Conservation (phyloP, 805 yeast species). For the Candida loeiensis region DNA sequence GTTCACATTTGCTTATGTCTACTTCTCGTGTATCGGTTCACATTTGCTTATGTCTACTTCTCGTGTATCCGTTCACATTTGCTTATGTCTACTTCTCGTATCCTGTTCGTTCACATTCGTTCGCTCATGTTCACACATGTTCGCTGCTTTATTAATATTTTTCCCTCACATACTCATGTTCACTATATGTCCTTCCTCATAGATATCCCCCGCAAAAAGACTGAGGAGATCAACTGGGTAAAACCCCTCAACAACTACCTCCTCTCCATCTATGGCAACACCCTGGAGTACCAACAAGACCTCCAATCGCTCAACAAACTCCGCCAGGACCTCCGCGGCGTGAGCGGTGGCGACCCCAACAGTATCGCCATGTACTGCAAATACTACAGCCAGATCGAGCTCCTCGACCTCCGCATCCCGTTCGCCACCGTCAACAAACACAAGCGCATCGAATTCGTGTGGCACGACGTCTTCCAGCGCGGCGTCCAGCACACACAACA, state of each 20-base stretch:
- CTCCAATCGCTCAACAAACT: conserved; percentile 51
- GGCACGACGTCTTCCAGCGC: conserved; percentile 71
- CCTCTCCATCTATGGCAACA: conserved; percentile 58
- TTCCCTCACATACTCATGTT: too few relatives aligned
- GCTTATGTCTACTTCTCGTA: neutral
- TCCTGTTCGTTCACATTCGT: too few relatives aligned
- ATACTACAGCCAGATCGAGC: conserved; percentile 80
- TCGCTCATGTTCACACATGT: too few relatives aligned
- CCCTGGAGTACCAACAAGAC: conserved; percentile 56
- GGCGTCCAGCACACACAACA: conserved; percentile 57
- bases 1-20: neutral
- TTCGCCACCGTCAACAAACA: conserved; percentile 45
- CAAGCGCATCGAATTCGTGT: conserved; percentile 57
- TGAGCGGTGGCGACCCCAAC: conserved; percentile 32
- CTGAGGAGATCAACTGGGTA: conserved; percentile 65
- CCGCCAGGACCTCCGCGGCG: conserved; percentile 56
- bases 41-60: too few relatives aligned
- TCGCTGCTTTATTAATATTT: too few relatives aligned
- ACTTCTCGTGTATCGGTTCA: neutral
- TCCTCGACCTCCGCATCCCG: conserved; percentile 74
- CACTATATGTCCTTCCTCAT: conserved; percentile 9
- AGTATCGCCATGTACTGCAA: conserved; percentile 56
- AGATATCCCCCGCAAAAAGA: conserved; percentile 33
- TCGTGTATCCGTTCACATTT: too few relatives aligned
- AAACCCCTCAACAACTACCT: conserved; percentile 58